Base-by-base conservation (phyloP, 805 yeast genomes). In the Schwanniomyces sp. region DNA sequence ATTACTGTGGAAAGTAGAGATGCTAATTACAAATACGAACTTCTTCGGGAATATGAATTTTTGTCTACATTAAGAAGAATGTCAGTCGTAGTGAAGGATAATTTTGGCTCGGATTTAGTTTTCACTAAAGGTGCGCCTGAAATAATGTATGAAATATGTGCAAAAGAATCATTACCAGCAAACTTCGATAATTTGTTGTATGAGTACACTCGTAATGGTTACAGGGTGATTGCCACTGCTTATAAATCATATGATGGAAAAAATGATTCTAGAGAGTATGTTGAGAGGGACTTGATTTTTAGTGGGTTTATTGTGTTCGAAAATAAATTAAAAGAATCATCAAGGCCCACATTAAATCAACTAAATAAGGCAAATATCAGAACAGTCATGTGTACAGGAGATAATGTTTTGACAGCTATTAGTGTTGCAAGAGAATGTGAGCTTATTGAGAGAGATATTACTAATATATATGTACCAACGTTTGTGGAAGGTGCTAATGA, bases 111-210 rank as follows among this genome's bases (percentile, higher is more conserved):
- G 24, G 49, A 43, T 12, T 32, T 32, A 6, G 54, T 72, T 1
- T 85, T 81, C 61, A 90, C 94, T 10, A 94, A 94, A 62, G 99
- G 99, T 42, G 99, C 99, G 0, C 99, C 99, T 0, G 99, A 94
- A 62, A 88, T 91, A 9, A 88, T 94, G 77, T 73, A 79, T 27
- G 85, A 82, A 14, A 81, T 94, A 27, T 94, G 99, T 67, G 69
- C 72, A 12, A 81, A 85, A 1, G 81, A 78, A 16, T 72, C 91
- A 0, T 67, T 94, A 42, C 99, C 99, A 0, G 61, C 65, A 1
- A 80, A 91, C 57, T 94, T 80, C 62, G 85, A 86, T 21, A 86
- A 86, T 29, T 62, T 87, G 18, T 73, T 94, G 30, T 86, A 90
- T 58, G 77, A 84, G 48, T 94, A 94, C 63, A 94, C 99, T 0